Evolutionary conservation across 2,329 filamentous ascomycete genomes (phyloP).

Genomic region (Eutypella sp.): DNA sequence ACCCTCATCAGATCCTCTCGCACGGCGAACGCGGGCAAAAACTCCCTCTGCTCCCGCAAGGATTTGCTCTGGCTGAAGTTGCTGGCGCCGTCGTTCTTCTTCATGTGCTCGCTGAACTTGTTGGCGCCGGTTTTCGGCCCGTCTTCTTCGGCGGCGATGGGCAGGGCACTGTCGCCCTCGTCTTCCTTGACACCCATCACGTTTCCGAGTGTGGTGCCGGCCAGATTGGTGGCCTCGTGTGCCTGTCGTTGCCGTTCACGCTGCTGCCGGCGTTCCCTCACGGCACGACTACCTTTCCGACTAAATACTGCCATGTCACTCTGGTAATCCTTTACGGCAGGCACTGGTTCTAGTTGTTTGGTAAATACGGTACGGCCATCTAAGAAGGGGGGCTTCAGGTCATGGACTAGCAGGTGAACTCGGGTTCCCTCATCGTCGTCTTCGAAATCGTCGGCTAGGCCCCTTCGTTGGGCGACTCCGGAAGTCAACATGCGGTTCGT

Average conservation of each 20-base stretch:
- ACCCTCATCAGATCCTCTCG: constrained; percentile 87
- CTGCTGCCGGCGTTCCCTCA: constrained; percentile 85
- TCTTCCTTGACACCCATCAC: constrained; percentile 94
- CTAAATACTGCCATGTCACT: constrained; percentile 99
- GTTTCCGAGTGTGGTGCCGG: constrained; percentile 88
- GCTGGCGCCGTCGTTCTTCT: constrained; percentile 79
- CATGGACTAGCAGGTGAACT: constrained; percentile 87
- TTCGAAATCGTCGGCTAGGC: constrained; percentile 75
- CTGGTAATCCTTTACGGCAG: constrained; percentile 86
- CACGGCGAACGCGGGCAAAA: constrained; percentile 90
- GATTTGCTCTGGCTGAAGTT: constrained; percentile 92
- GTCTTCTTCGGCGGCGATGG: constrained; percentile 68
- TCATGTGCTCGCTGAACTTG: constrained; percentile 89
- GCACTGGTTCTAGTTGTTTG: constrained; percentile 91
- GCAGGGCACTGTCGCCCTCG: constrained; percentile 82
- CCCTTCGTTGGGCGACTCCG: constrained; percentile 84
- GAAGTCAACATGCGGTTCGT: constrained; percentile 97
- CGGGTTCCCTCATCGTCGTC: constrained; percentile 87
- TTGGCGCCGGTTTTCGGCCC: constrained; percentile 55
- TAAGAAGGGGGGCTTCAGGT: constrained; percentile 88
- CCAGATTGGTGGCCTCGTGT: constrained; percentile 88
- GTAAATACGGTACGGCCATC: constrained; percentile 96
- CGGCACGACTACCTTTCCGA: constrained; percentile 88
- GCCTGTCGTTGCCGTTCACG: constrained; percentile 91
- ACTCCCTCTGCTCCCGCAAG: constrained; percentile 85